A percentile compares a stretch with the other conserved stretches of the same genome.
These are phyloP conservation scores for Tylopilus felleus DNA, from an alignment of 768 basidiomycete species.

Conservation along the genomic window DNA sequence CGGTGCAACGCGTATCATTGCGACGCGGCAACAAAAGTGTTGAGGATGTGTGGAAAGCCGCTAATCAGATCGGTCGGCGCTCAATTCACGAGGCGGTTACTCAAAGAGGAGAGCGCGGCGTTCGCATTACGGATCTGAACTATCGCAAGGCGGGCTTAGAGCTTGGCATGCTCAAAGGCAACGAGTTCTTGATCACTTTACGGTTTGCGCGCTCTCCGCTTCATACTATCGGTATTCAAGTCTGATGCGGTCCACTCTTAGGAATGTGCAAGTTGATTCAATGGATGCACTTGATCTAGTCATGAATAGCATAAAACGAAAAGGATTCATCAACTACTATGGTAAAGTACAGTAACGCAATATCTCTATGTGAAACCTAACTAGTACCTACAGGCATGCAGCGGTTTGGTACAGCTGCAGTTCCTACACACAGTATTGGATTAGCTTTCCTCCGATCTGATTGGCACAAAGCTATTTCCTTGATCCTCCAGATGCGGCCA, in stretches of 20 bases:
- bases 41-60: conserved; percentile 80
- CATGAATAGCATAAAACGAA: conserved; percentile 70
- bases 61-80: conserved; percentile 64
- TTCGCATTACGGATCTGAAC: conserved; percentile 82
- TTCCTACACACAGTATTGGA: conserved; percentile 94
- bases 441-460: conserved; percentile 84
- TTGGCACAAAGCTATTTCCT: conserved; percentile 82
- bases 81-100: conserved; percentile 54
- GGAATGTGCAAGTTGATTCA: conserved; percentile 82
- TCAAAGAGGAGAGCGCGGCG: conserved; percentile 83
- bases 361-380: conserved; percentile 2
- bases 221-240: conserved; percentile 13
- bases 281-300: conserved; percentile 69
- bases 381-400: conserved; percentile 82
- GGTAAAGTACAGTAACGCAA: conserved; percentile 43
- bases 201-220: conserved; percentile 45
- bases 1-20: conserved; percentile 86
- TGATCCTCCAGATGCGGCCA: conserved; percentile 78
- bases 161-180: conserved; percentile 95
- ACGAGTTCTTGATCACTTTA: conserved; percentile 91
- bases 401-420: conserved; percentile 93
- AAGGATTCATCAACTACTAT: conserved; percentile 98
- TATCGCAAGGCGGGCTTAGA: conserved; percentile 83
- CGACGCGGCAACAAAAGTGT: conserved; percentile 73
- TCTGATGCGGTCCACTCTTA: conserved; percentile 29